Percentiles rank a stretch among this genome's conserved stretches.
Evolutionary conservation across 2,329 filamentous ascomycete species (phyloP).

Genomic region (Juglanconis juglandina): DNA sequence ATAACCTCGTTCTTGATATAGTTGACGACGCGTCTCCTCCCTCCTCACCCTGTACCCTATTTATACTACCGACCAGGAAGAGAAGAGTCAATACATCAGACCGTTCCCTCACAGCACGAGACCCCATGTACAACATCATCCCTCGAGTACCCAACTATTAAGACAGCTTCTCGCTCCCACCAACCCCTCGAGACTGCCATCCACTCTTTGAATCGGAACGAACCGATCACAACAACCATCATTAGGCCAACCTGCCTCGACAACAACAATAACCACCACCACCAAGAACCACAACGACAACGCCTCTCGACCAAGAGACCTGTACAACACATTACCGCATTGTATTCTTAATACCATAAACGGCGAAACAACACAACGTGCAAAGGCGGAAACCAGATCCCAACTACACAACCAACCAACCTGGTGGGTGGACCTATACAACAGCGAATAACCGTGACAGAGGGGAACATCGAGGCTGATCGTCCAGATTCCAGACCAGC

Average conservation of each 20-base stretch:
- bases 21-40: slow-evolving; percentile 23
- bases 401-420: slow-evolving; percentile 11
- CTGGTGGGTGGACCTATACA: slow-evolving; percentile 12
- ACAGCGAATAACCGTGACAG: background rate
- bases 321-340: slow-evolving; percentile 28
- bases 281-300: slow-evolving; percentile 2
- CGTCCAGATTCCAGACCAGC: slow-evolving; percentile 17
- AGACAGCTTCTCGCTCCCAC: slow-evolving; percentile 23
- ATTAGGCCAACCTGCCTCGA: slow-evolving; percentile 32
- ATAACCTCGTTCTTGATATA: slow-evolving; percentile 25
- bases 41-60: slow-evolving; percentile 12
- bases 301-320: slow-evolving; percentile 22
- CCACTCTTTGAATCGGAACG: slow-evolving; percentile 39
- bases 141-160: slow-evolving; percentile 28
- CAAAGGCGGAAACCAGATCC: slow-evolving; percentile 4
- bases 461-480: slow-evolving; percentile 19
- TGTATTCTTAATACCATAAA: slow-evolving; percentile 29
- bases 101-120: slow-evolving; percentile 24
- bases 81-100: slow-evolving; percentile 16
- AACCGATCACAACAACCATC: slow-evolving; percentile 33
- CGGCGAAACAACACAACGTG: slow-evolving; percentile 3
- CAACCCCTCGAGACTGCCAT: slow-evolving; percentile 34
- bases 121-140: slow-evolving; percentile 32
- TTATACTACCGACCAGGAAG: slow-evolving; percentile 12
- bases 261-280: slow-evolving; percentile 12